Evolutionary conservation across 2,329 filamentous ascomycete species (phyloP).

Genomic region (Fusarium chaquense): DNA sequence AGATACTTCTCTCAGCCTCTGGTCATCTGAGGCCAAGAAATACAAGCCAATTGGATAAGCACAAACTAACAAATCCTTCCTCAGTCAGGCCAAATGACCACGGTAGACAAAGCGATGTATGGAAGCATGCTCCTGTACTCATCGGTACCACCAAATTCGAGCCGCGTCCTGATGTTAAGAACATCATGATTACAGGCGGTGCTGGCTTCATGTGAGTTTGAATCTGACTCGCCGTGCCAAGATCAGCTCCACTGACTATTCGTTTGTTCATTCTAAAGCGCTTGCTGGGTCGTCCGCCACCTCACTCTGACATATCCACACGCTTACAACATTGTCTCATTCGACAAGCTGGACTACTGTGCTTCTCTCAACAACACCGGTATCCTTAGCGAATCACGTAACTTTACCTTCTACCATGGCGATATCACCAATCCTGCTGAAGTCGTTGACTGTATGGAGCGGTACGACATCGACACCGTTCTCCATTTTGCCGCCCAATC

Average conservation of each 20-base stretch:
- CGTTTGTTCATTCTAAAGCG: constrained; percentile 60
- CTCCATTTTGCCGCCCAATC: constrained; percentile 90
- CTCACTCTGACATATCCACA: constrained; percentile 78
- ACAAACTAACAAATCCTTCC: neutral
- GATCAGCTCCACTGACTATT: constrained; percentile 35
- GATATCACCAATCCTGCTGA: constrained; percentile 79
- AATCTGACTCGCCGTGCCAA: constrained; percentile 8
- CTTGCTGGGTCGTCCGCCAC: constrained; percentile 86
- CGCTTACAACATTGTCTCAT: constrained; percentile 82
- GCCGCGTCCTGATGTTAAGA: constrained; percentile 75
- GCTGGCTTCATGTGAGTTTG: constrained; percentile 83
- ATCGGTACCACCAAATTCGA: constrained; percentile 77
- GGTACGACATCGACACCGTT: constrained; percentile 80
- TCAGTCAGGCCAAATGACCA: constrained; percentile 33
- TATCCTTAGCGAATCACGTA: constrained; percentile 72
- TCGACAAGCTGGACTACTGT: constrained; percentile 88
- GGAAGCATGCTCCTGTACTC: constrained; percentile 78
- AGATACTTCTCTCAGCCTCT: constrained; percentile 5
- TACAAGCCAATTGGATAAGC: constrained; percentile 3
- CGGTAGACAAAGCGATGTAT: constrained; percentile 68
- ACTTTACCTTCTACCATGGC: constrained; percentile 84
- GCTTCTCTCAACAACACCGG: constrained; percentile 83
- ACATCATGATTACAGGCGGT: constrained; percentile 86
- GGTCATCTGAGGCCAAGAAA: neutral
- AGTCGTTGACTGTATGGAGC: constrained; percentile 77